Conservation (phyloP, 208 protist genomes). For the Tetramitus jugosus region DNA sequence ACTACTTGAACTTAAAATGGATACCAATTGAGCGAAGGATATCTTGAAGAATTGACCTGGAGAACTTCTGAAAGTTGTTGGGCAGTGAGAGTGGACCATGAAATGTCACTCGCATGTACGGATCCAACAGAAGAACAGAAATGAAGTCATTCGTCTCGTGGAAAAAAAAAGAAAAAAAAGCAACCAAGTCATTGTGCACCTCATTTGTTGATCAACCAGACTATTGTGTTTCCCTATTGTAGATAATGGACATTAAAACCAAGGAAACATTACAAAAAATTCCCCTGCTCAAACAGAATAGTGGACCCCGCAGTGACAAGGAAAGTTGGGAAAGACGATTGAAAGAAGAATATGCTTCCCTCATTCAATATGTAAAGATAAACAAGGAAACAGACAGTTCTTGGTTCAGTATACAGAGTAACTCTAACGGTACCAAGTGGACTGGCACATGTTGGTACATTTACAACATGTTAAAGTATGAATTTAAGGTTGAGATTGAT, state of each 20-base stretch:
- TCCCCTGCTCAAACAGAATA: slow-evolving; percentile 81
- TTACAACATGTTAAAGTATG: slow-evolving; percentile 85
- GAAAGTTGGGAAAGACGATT: slow-evolving; percentile 85
- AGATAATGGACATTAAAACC: slow-evolving; percentile 53
- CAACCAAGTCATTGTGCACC: too few species aligned
- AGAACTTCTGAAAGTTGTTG: too few species aligned
- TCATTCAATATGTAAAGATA: slow-evolving; percentile 89
- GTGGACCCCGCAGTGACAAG: slow-evolving; percentile 80
- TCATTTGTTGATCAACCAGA: too few species aligned
- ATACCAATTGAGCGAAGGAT: too few species aligned
- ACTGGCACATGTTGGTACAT: slow-evolving; percentile 92
- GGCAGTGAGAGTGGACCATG: too few species aligned
- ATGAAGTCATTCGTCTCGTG: too few species aligned
- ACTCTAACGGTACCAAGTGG: slow-evolving; percentile 79
- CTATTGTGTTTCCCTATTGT: too few species aligned
- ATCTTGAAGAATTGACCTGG: too few species aligned
- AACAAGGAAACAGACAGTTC: slow-evolving; percentile 89
- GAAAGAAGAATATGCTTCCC: slow-evolving; percentile 91
- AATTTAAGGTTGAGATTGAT: slow-evolving; percentile 94
- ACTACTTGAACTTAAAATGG: too few species aligned
- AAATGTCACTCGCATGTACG: too few species aligned
- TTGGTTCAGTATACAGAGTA: slow-evolving; percentile 92
- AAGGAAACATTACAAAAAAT: slow-evolving; percentile 83
- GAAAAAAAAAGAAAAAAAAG: too few species aligned
- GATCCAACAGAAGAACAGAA: too few species aligned